Evolutionary conservation across 306 rosid species (phyloP), one percentile per base, ranked within the genome.

Genomic region (Casuarina equisetifolia): DNA sequence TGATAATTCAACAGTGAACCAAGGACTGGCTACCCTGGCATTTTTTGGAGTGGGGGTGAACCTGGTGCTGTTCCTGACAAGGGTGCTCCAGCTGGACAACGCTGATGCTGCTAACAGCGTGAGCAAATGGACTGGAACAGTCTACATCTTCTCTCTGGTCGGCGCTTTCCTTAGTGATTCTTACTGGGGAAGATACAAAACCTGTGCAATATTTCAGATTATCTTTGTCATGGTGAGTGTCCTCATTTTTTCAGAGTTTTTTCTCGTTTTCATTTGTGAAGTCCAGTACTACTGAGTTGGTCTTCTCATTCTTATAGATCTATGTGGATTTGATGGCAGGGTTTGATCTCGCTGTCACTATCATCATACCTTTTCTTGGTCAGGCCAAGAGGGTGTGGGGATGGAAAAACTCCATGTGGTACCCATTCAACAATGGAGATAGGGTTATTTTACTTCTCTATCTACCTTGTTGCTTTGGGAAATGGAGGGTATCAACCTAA

Each of bases 401-500:
- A 85, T 77, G 81, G 84, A 83, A 40, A 32, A 59, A 61, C 81
- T 76, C 85, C 90, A 69, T 96, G 99, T 73, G 92, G 84, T 74
- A 70, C 83, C 39, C 94, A 90, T 78, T 90, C 97, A 40, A 85
- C 40, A 76, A 25, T 79, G 79, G 91, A 87, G 76, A 88, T 87
- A 75, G 92, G 84, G 20, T 73, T 96, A 77, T 96, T 96, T 76
- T 90, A 96, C 91, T 85, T 96, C 69, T 91, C 99, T 17, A 92
- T 88, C 86, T 96, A 96, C 83, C 97, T 96, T 46, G 36, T 91
- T 75, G 99, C 99, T 71, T 76, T 96, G 40, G 99, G 99, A 69
- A 88, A 92, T 81, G 99, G 99, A 68, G 99, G 99, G 44, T 96
- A 96, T 73, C 97, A 92, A 78, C 99, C 99, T 8, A 96, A 87